Percentiles rank a stretch among this genome's conserved stretches.
Conservation (phyloP, 306 rosid species). For the Inga laurina region DNA sequence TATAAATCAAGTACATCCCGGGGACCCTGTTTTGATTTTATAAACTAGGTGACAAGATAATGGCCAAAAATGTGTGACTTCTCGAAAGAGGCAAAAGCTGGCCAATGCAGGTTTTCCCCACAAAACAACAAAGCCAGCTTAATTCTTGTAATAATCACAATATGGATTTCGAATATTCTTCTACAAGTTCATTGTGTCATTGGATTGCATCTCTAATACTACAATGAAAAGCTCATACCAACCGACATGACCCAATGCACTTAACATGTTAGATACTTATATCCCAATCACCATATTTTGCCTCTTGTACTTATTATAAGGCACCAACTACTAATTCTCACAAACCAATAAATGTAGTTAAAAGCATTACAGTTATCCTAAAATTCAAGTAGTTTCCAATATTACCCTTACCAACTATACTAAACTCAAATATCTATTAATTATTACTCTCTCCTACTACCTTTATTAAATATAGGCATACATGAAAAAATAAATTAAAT, state of each 20-base stretch:
- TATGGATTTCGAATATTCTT: slow-evolving; percentile 3
- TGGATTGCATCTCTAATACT: slow-evolving; percentile 20
- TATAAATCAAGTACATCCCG: not conserved
- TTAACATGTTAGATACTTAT: not conserved
- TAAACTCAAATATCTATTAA: too few species aligned
- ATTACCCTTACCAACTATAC: too few species aligned
- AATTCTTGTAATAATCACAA: not conserved
- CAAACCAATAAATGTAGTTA: too few species aligned
- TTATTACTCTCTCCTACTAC: too few species aligned
- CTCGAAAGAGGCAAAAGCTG: not conserved
- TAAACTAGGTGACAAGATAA: not conserved
- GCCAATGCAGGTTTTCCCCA: not conserved
- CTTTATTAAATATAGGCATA: too few species aligned
- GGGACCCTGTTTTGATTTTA: not conserved
- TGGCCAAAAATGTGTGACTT: too few species aligned
- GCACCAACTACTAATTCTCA: too few species aligned
- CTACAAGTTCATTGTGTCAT: not conserved
- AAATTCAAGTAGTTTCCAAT: too few species aligned
- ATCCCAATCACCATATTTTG: not conserved
- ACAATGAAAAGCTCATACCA: slow-evolving; percentile 22
- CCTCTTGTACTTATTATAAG: too few species aligned
- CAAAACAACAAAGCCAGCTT: not conserved
- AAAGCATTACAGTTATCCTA: too few species aligned
- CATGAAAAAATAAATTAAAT: too few species aligned
- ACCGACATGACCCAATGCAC: not conserved